Conservation (phyloP, 192 early-diverging fungal genomes). For the Coemansia sp. region DNA sequence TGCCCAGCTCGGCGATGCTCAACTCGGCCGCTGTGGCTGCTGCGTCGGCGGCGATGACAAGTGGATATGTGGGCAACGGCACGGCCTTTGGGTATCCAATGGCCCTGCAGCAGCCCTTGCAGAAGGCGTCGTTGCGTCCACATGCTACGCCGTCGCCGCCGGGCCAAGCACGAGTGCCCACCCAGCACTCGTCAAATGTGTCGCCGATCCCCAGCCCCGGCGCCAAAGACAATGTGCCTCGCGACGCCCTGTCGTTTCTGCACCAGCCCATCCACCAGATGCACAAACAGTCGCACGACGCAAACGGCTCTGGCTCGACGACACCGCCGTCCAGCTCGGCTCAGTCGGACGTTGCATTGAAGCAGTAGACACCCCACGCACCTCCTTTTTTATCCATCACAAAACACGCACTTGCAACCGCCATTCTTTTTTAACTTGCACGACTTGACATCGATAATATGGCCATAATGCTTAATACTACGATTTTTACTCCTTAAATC, state of each 20-base stretch:
- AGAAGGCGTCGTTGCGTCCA: not conserved
- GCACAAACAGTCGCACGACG: constrained; percentile 39
- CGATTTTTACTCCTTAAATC: too few species aligned
- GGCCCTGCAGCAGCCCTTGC: constrained; percentile 18
- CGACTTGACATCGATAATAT: too few species aligned
- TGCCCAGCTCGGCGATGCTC: constrained; percentile 13
- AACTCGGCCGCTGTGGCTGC: constrained; percentile 27
- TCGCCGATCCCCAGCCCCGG: constrained; percentile 47
- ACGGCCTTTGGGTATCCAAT: constrained; percentile 37
- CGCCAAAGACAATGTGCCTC: constrained; percentile 32
- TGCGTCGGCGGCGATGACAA: constrained; percentile 17
- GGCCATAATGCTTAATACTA: too few species aligned
- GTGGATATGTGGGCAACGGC: constrained; percentile 21
- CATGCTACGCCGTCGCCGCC: constrained; percentile 37
- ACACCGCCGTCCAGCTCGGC: constrained; percentile 26
- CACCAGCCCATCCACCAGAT: constrained; percentile 54
- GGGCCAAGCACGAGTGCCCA: constrained; percentile 8
- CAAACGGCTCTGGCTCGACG: constrained; percentile 19
- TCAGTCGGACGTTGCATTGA: constrained; percentile 37
- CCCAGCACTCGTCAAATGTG: constrained; percentile 30
- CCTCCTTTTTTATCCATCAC: too few species aligned
- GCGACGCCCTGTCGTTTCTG: constrained; percentile 51
- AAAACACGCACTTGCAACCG: too few species aligned
- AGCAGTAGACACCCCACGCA: constrained; percentile 8
- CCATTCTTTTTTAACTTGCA: too few species aligned